Percentiles rank a stretch among this genome's conserved stretches.
Evolutionary conservation across 441 rosid species (phyloP).

Genomic region (Omphalea diandra): DNA sequence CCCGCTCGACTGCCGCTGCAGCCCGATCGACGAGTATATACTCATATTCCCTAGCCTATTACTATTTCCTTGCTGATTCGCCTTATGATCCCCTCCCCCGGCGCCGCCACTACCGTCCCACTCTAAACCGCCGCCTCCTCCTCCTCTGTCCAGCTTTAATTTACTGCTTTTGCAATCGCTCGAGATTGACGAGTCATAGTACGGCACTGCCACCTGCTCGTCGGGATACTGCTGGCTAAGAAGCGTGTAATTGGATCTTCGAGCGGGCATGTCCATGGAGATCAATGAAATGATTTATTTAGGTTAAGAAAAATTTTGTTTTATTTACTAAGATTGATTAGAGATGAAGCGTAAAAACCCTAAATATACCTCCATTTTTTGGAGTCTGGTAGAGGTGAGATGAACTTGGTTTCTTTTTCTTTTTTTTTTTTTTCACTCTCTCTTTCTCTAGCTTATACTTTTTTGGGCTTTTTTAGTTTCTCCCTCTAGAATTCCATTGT

Average conservation of each 20-base stretch:
- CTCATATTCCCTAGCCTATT: slow-evolving; percentile 50
- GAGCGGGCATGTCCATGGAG: slow-evolving; percentile 85
- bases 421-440: slow-evolving; percentile 3
- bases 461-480: slow-evolving; percentile 21
- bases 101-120: slow-evolving; percentile 65
- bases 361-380: slow-evolving; percentile 51
- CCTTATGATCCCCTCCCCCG: slow-evolving; percentile 57
- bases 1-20: slow-evolving; percentile 96
- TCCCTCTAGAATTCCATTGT: slow-evolving; percentile 37
- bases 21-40: slow-evolving; percentile 50
- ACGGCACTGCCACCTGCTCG: slow-evolving; percentile 50
- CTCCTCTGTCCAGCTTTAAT: slow-evolving; percentile 35
- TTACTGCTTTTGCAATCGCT: slow-evolving; percentile 48
- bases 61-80: slow-evolving; percentile 36
- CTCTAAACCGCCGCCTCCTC: no score
- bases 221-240: slow-evolving; percentile 84
- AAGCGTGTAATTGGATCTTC: slow-evolving; percentile 86
- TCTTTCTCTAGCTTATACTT: slow-evolving; percentile 27
- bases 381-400: slow-evolving; percentile 24
- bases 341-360: slow-evolving; percentile 45
- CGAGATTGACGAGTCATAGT: slow-evolving; percentile 59
- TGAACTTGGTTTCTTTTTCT: slow-evolving; percentile 22
- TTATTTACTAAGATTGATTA: neutral
- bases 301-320: neutral
- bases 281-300: no score